phyloP scores from a whole-genome alignment of 202 grass and related monocot species.

The Eragrostis tef region DNA sequence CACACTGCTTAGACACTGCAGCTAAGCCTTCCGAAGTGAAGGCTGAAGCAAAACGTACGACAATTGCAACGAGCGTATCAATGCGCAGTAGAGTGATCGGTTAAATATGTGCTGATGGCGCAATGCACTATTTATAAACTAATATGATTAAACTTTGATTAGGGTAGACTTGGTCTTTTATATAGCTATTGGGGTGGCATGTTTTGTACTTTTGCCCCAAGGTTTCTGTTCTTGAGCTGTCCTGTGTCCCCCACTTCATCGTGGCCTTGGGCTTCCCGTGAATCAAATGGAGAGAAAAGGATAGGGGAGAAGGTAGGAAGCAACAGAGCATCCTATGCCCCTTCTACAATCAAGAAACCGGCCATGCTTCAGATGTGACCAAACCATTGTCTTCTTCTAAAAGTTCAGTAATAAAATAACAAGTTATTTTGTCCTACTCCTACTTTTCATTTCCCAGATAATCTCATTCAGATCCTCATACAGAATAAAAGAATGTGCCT shows the following conservation, averaged over 20 bases:
- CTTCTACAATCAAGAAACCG: conserved; percentile 50
- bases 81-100: background rate
- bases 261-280: conserved; percentile 58
- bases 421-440: conserved; percentile 14
- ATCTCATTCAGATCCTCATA: background rate
- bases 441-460: background rate
- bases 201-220: conserved; percentile 54
- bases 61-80: conserved; percentile 24
- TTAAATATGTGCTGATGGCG: conserved; percentile 18
- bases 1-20: background rate
- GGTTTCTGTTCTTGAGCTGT: conserved; percentile 54
- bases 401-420: conserved; percentile 29
- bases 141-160: conserved; percentile 49
- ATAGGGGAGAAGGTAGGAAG: conserved; percentile 49
- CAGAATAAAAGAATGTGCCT: background rate
- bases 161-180: conserved; percentile 43
- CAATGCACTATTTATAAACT: conserved; percentile 15
- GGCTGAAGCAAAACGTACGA: background rate
- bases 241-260: conserved; percentile 41
- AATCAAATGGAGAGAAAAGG: conserved; percentile 34
- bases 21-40: background rate
- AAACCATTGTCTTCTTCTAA: conserved; percentile 45
- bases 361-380: conserved; percentile 45
- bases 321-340: conserved; percentile 59
- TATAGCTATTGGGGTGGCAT: conserved; percentile 52